These are phyloP conservation scores for Alternaria sp. DNA, from an alignment of 2,329 filamentous ascomycete genomes.

Conservation along the genomic window DNA sequence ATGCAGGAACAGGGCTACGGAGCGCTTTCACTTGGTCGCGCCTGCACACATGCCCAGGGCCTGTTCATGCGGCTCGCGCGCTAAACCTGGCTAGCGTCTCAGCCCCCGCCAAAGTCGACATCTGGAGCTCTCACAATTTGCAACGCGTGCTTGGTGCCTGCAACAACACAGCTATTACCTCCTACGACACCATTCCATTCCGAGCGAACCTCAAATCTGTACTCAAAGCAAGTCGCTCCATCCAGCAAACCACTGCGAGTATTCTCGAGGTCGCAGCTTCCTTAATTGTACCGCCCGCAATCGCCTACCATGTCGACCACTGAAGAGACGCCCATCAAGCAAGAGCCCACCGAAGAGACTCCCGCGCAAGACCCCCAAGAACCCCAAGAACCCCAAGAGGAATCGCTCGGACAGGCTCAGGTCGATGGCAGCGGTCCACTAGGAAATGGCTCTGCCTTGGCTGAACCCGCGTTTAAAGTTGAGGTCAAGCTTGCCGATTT, in stretches of 20 bases:
- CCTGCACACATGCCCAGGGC: slow-evolving; percentile 8
- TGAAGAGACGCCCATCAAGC: slow-evolving; percentile 26
- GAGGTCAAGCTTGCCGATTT: slow-evolving; percentile 92
- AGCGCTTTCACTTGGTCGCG: slow-evolving; percentile 24
- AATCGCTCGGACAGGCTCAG: slow-evolving; percentile 42
- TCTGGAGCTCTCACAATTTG: slow-evolving; percentile 34
- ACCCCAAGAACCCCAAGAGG: neutral
- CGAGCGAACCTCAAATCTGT: neutral
- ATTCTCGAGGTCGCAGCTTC: slow-evolving; percentile 1
- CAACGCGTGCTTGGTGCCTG: slow-evolving; percentile 10
- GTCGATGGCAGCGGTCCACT: slow-evolving; percentile 58
- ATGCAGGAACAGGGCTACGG: slow-evolving; percentile 11
- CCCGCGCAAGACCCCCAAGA: slow-evolving; percentile 14
- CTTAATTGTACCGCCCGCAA: slow-evolving; percentile 6
- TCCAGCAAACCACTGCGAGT: neutral
- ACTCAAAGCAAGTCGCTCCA: neutral
- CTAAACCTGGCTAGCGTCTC: slow-evolving; percentile 38
- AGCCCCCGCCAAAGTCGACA: slow-evolving; percentile 34
- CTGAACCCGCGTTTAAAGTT: slow-evolving; percentile 84
- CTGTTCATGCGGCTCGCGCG: slow-evolving; percentile 35
- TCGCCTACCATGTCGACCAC: slow-evolving; percentile 22
- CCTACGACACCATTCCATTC: neutral
- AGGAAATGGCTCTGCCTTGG: slow-evolving; percentile 56
- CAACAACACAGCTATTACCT: neutral
- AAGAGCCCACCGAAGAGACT: slow-evolving; percentile 23